Conservation (phyloP, 2,329 filamentous ascomycete species). For the Calonectria honghensis region DNA sequence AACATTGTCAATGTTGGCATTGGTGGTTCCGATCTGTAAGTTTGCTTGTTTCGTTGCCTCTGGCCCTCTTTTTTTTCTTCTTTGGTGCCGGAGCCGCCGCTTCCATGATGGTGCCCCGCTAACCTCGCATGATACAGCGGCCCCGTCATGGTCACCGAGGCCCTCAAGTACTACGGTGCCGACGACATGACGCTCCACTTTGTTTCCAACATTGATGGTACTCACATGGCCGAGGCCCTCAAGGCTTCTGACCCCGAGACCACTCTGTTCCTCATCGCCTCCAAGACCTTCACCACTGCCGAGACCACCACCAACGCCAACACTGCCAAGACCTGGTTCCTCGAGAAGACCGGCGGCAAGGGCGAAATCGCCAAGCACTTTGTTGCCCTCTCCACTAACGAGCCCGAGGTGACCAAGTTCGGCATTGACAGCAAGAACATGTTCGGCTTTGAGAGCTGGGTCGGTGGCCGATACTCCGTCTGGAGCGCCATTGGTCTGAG, state of each 20-base stretch:
- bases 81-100: slow-evolving; percentile 10
- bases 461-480: slow-evolving; percentile 97
- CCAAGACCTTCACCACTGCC: slow-evolving; percentile 99
- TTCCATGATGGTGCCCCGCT: slow-evolving; percentile 39
- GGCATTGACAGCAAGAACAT: slow-evolving; percentile 99
- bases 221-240: slow-evolving; percentile 96
- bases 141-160: slow-evolving; percentile 99
- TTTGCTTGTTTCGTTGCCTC: slow-evolving; percentile 55
- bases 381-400: slow-evolving; percentile 97
- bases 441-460: slow-evolving; percentile 99
- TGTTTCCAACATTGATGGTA: slow-evolving; percentile 99
- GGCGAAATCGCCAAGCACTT: slow-evolving; percentile 98
- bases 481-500: slow-evolving; percentile 99
- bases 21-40: slow-evolving; percentile 97
- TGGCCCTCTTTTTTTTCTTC: background rate
- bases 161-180: slow-evolving; percentile 94
- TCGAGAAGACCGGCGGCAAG: slow-evolving; percentile 85
- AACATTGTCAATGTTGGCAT: slow-evolving; percentile 99
- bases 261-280: slow-evolving; percentile 98
- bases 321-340: slow-evolving; percentile 97
- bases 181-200: slow-evolving; percentile 94
- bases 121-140: slow-evolving; percentile 74
- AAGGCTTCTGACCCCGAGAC: slow-evolving; percentile 94
- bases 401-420: slow-evolving; percentile 96
- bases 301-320: slow-evolving; percentile 98